Evolutionary conservation across 352 stramenopile genomes (phyloP), one percentile per base, ranked within the genome.

Genomic region (Elongisporangium senticosum): DNA sequence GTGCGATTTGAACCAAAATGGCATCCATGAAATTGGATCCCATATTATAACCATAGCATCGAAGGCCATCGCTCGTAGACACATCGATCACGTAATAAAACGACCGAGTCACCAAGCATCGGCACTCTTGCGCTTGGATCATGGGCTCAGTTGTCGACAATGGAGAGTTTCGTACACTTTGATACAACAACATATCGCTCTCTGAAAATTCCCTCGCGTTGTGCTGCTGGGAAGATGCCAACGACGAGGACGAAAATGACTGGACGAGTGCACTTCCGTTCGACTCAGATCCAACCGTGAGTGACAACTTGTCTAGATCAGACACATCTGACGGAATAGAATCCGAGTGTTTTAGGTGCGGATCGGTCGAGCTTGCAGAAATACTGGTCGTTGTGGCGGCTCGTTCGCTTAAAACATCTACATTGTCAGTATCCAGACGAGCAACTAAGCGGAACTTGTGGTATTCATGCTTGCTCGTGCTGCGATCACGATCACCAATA

Each of bases 41-140:
- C 73, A 92, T 81, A 55, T 94, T 94, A 69, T 94, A 94, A 50
- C 74, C 84, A 51, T 86, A 89, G 19, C 89, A 62, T 0, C 66
- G 65, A 22, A 94, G 48, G 0, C 84, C 84, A 26, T 71, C 78
- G n/a, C 52, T 69, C 7, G 70, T 69, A 0, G 81, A 93, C 10
- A 93, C 47, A 24, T 90, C 78, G 17, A 91, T 56, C 24, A 90
- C 63, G 53, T 90, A 92, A 50, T 89, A 94, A 50, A 92, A 86
- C 13, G 78, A 85, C 26, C 80, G 71, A n/a, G 72, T 80, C 24
- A 69, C 57, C n/a, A 56, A 53, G 22, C 49, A 53, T 43, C 22
- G 15, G 49, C 39, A 53, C 19, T 59, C 49, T 1, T n/a, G 19
- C 49, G 11, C 4, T 15, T 10, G 10, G 19, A 21, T 15, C 8